These are phyloP conservation scores for Neofusicoccum umdonicola DNA, from an alignment of 2,329 filamentous ascomycete species.

Conservation along the genomic window DNA sequence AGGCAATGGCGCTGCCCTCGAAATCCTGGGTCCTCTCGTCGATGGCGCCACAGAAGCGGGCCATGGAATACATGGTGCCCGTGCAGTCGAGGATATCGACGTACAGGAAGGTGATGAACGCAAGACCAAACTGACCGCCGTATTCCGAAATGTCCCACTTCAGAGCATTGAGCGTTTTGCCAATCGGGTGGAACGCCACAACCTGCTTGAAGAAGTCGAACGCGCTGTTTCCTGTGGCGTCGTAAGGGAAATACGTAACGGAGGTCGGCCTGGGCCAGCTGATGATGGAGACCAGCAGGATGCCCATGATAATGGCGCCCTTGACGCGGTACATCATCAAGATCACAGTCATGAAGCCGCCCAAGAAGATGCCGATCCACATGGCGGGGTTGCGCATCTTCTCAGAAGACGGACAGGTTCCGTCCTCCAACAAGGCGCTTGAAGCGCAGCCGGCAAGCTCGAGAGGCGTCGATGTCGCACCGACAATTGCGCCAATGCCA, in stretches of 20 bases:
- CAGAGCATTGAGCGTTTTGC: constrained; percentile 66
- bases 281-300: constrained; percentile 80
- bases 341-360: constrained; percentile 74
- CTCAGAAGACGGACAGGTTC: constrained; percentile 60
- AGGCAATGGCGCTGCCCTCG: constrained; percentile 78
- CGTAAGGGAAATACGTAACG: constrained; percentile 81
- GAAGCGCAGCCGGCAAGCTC: constrained; percentile 71
- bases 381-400: constrained; percentile 83
- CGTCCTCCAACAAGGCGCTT: constrained; percentile 46
- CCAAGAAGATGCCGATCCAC: constrained; percentile 88
- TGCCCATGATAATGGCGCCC: constrained; percentile 80
- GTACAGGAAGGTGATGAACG: constrained; percentile 85
- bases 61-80: constrained; percentile 87
- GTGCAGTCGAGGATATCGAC: constrained; percentile 88
- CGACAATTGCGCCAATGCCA: constrained; percentile 76
- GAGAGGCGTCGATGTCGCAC: constrained; percentile 65
- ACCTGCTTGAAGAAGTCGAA: constrained; percentile 90
- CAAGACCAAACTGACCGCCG: constrained; percentile 74
- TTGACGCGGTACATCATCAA: constrained; percentile 85
- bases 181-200: constrained; percentile 77
- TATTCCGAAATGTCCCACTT: constrained; percentile 69
- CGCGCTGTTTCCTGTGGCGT: constrained; percentile 61
- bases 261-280: constrained; percentile 77
- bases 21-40: constrained; percentile 84
- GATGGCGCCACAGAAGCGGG: constrained; percentile 75